Conservation (phyloP, 2,329 filamentous ascomycete genomes). For the Phialocephala sp. region DNA sequence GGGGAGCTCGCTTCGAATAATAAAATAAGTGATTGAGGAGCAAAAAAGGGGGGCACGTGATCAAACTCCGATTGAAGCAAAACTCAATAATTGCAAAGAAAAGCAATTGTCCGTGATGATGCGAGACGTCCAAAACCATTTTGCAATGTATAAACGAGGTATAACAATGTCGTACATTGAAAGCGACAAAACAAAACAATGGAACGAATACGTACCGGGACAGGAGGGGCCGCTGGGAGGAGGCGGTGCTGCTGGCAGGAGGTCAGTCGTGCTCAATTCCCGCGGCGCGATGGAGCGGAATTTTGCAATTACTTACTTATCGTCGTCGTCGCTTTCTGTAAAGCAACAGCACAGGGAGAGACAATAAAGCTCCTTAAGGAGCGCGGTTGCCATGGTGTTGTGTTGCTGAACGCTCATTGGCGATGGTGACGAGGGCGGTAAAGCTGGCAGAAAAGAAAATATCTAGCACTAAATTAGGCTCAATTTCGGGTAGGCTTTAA, state of each 20-base stretch:
- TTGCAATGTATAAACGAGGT: not conserved
- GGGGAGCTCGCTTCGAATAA: not conserved
- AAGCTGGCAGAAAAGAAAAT: not conserved
- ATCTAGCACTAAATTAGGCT: not conserved
- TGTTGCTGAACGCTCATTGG: conserved; percentile 2
- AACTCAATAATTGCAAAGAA: not conserved
- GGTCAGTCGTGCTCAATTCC: not conserved
- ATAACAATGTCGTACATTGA: not conserved
- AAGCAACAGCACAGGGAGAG: conserved; percentile 3
- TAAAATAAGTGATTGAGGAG: no score
- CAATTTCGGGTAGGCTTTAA: not conserved
- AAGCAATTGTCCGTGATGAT: not conserved
- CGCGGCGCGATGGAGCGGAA: no score
- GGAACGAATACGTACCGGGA: not conserved
- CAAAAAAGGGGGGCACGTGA: not conserved
- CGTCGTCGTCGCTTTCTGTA: conserved; percentile 8
- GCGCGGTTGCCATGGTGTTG: conserved; percentile 16
- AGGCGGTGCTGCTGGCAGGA: not conserved
- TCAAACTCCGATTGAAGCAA: not conserved
- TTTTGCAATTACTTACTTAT: not conserved
- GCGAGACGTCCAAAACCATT: not conserved
- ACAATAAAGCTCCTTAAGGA: not conserved
- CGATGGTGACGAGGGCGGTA: not conserved
- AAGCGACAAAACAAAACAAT: not conserved
- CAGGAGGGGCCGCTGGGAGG: not conserved